These are phyloP conservation scores for Hypomyces perniciosus DNA, from an alignment of 2,329 filamentous ascomycete genomes.

Conservation along the genomic window DNA sequence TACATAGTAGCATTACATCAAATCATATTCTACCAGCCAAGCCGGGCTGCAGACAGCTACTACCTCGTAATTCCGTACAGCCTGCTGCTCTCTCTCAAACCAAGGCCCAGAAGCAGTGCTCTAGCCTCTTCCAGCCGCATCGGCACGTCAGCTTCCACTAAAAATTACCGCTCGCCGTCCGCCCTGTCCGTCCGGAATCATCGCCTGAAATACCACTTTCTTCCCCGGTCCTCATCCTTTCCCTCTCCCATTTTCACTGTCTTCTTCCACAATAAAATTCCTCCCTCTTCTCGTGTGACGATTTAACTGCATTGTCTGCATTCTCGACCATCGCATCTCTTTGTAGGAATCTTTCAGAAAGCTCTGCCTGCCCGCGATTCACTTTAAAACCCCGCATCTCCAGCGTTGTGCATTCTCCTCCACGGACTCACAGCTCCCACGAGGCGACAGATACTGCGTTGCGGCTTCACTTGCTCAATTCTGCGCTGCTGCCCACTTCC, in stretches of 20 bases:
- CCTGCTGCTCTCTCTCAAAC: conserved; percentile 3
- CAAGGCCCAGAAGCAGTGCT: conserved; percentile 3
- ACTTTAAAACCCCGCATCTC: conserved; percentile 13
- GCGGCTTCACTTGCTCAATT: neutral
- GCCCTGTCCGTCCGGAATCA: conserved; percentile 5
- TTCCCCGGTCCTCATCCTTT: neutral
- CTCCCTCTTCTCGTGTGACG: neutral
- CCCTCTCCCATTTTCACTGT: neutral
- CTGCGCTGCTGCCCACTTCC: neutral
- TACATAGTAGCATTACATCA: too few species aligned
- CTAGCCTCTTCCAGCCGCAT: neutral
- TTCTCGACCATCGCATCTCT: neutral
- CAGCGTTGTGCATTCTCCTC: neutral
- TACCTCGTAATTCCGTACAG: neutral
- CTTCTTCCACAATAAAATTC: neutral
- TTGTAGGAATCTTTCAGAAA: neutral
- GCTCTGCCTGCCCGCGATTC: neutral
- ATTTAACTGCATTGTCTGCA: neutral
- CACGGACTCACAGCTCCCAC: neutral
- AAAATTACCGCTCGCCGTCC: conserved; percentile 5
- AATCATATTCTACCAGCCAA: too few species aligned
- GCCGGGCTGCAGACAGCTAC: too few species aligned
- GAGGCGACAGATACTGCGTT: neutral
- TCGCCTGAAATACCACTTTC: conserved; percentile 4
- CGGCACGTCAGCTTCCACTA: neutral